Percentiles rank a stretch among this genome's conserved stretches.
These are phyloP conservation scores for Kazachstania taianensis DNA, from an alignment of 805 yeast species.

Conservation along the genomic window DNA sequence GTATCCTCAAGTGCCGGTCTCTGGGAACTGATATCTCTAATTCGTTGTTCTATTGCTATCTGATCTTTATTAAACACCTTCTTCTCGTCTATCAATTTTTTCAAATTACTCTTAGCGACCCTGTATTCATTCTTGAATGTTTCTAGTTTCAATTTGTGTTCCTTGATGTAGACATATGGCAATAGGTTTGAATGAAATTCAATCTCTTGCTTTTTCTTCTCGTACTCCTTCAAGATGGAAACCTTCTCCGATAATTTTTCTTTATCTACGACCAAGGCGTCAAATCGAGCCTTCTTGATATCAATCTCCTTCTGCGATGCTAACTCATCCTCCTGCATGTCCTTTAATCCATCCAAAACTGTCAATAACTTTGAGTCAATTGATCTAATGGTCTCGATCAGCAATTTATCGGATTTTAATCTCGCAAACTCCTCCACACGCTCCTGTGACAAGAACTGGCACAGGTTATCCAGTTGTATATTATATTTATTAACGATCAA, in stretches of 20 bases:
- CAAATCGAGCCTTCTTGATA: constrained; percentile 24
- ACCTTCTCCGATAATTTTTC: constrained; percentile 39
- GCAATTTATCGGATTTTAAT: constrained; percentile 60
- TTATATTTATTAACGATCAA: constrained; percentile 38
- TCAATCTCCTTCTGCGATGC: constrained; percentile 30
- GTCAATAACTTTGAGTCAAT: constrained; percentile 51
- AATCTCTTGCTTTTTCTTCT: constrained; percentile 38
- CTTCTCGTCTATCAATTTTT: constrained; percentile 14
- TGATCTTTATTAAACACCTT: constrained; percentile 26
- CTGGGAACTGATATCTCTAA: constrained; percentile 7
- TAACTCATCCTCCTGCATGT: constrained; percentile 37
- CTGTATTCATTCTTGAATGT: constrained; percentile 22
- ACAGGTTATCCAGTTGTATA: constrained; percentile 81
- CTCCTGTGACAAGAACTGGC: constrained; percentile 94
- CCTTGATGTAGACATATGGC: constrained; percentile 40
- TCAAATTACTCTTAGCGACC: constrained; percentile 23
- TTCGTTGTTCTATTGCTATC: constrained; percentile 18
- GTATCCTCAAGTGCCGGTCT: constrained; percentile 3
- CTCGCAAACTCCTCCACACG: constrained; percentile 88
- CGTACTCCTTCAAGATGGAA: constrained; percentile 36
- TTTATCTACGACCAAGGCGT: constrained; percentile 29
- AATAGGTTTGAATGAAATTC: constrained; percentile 37
- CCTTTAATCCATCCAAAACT: constrained; percentile 48
- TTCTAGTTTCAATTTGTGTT: constrained; percentile 26
- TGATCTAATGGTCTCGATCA: constrained; percentile 73